Conservation (phyloP, 164 flowering plant genomes). For the Dillenia turbinata region DNA sequence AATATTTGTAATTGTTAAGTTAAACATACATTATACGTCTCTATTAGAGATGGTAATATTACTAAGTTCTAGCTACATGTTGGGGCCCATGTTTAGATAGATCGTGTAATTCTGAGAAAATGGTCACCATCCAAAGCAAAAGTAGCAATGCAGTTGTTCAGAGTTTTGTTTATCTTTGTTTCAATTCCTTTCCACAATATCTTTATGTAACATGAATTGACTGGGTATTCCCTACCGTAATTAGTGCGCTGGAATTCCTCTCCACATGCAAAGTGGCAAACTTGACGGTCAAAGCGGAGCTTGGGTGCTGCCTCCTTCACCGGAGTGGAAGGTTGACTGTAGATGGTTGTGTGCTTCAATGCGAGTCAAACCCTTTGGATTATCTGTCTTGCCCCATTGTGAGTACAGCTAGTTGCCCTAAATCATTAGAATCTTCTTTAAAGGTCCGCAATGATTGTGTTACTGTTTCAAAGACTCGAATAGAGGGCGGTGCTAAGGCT, state of each 20-base stretch:
- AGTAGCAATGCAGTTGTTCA: too few relatives aligned
- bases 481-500: conserved; percentile 96
- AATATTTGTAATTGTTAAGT: too few relatives aligned
- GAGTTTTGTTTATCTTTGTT: neutral
- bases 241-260: conserved; percentile 88
- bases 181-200: neutral
- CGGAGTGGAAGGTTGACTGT: conserved; percentile 85
- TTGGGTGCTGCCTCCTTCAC: conserved; percentile 96
- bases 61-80: too few relatives aligned
- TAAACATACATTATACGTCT: too few relatives aligned
- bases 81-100: too few relatives aligned
- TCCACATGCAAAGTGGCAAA: conserved; percentile 86
- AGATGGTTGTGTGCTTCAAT: conserved; percentile 87
- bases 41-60: too few relatives aligned
- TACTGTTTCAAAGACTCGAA: conserved; percentile 68
- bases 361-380: conserved; percentile 84
- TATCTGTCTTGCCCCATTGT: conserved; percentile 88
- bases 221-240: conserved; percentile 6
- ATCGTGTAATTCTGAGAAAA: too few relatives aligned
- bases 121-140: too few relatives aligned
- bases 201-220: too few relatives aligned
- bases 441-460: conserved; percentile 49
- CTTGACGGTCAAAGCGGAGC: conserved; percentile 86
- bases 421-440: conserved; percentile 19
- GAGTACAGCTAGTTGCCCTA: conserved; percentile 50